Conservation (phyloP, 345 rosid genomes). For the Syzygium grande region DNA sequence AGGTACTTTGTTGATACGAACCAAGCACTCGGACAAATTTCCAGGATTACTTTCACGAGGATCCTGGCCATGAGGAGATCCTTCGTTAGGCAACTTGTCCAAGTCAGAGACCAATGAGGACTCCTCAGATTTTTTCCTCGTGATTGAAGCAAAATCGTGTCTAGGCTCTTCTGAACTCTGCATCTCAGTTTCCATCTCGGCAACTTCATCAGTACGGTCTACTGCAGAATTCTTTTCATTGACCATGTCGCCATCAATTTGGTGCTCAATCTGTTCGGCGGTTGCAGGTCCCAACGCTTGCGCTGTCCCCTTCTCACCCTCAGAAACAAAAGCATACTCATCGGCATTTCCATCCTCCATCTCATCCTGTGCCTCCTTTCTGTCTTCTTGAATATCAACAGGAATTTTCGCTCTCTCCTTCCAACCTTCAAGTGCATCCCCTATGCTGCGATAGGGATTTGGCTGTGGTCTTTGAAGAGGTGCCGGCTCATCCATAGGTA, state of each 20-base stretch:
- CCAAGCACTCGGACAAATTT: conserved; percentile 35
- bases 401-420: conserved; percentile 79
- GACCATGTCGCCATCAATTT: conserved; percentile 28
- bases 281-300: conserved; percentile 90
- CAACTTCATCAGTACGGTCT: conserved; percentile 28
- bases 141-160: conserved; percentile 17
- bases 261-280: conserved; percentile 63
- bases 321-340: conserved; percentile 75
- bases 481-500: conserved; percentile 36
- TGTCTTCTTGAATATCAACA: conserved; percentile 47
- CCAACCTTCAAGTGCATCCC: conserved; percentile 91
- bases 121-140: conserved; percentile 31
- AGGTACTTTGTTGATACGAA: conserved; percentile 41
- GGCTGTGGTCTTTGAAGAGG: conserved; percentile 37
- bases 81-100: conserved; percentile 24
- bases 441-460: conserved; percentile 75
- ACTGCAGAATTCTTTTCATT: conserved; percentile 37
- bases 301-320: conserved; percentile 63
- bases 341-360: conserved; percentile 60
- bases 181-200: conserved; percentile 62
- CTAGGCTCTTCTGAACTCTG: conserved; percentile 28
- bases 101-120: conserved; percentile 25
- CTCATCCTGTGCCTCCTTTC: conserved; percentile 39
- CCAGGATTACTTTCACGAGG: conserved; percentile 20
- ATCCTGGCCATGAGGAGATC: conserved; percentile 15